Evolutionary conservation across 2,329 filamentous ascomycete genomes (phyloP).

Genomic region (Neonectria neomacrospora): DNA sequence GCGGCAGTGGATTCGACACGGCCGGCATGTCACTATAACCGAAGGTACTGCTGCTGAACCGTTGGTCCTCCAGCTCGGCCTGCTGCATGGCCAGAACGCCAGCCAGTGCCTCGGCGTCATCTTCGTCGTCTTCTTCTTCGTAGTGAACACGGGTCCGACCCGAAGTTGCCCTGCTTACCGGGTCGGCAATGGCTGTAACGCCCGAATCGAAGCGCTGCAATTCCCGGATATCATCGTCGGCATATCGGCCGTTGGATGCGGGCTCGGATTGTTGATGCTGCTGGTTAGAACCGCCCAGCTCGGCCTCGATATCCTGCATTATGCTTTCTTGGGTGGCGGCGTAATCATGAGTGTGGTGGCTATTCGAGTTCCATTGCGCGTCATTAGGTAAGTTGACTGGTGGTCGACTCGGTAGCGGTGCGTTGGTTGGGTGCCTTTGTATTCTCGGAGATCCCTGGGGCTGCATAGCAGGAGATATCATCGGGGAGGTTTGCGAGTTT

Average conservation of each 20-base stretch:
- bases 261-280: slow-evolving; percentile 53
- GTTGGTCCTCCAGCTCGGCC: slow-evolving; percentile 81
- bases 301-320: slow-evolving; percentile 68
- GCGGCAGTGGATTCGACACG: slow-evolving; percentile 52
- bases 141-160: slow-evolving; percentile 27
- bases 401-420: slow-evolving; percentile 67
- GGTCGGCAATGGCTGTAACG: slow-evolving; percentile 56
- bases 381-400: slow-evolving; percentile 57
- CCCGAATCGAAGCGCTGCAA: slow-evolving; percentile 63
- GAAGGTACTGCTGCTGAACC: slow-evolving; percentile 50
- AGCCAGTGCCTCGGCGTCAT: slow-evolving; percentile 87
- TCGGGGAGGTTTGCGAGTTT: slow-evolving; percentile 61
- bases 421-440: slow-evolving; percentile 68
- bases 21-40: slow-evolving; percentile 47
- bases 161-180: slow-evolving; percentile 38
- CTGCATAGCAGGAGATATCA: slow-evolving; percentile 57
- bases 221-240: slow-evolving; percentile 58
- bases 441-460: slow-evolving; percentile 59
- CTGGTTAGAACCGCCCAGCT: slow-evolving; percentile 54
- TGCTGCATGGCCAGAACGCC: slow-evolving; percentile 86
- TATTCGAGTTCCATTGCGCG: slow-evolving; percentile 54
- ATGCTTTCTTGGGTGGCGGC: slow-evolving; percentile 61
- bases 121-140: slow-evolving; percentile 71
- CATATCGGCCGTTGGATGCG: slow-evolving; percentile 57
- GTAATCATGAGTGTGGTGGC: slow-evolving; percentile 46